Conservation (phyloP, 106 monocot species). For the Acorus calamus region DNA sequence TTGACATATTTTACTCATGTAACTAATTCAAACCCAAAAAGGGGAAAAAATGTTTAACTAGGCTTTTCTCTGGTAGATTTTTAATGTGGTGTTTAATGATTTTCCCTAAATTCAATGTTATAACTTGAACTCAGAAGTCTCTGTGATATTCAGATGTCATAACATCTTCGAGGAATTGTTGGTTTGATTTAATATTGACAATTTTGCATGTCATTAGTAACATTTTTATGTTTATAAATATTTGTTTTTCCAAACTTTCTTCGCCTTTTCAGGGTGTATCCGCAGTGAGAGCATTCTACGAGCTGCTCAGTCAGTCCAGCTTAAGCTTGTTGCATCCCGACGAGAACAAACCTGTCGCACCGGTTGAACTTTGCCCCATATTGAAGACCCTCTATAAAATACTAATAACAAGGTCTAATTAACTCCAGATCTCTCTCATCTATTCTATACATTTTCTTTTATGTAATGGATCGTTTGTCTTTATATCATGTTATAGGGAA, state of each 20-base stretch:
- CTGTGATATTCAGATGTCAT: too few relatives aligned
- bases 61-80: too few relatives aligned
- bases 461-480: not conserved
- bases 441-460: not conserved
- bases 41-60: too few relatives aligned
- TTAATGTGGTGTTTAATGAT: too few relatives aligned
- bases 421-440: not conserved
- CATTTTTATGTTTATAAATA: too few relatives aligned
- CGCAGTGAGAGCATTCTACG: constrained; percentile 76
- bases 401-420: constrained; percentile 55
- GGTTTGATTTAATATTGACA: too few relatives aligned
- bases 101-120: too few relatives aligned
- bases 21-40: too few relatives aligned
- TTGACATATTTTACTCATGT: too few relatives aligned
- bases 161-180: too few relatives aligned
- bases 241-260: not conserved
- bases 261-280: constrained; percentile 62
- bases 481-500: constrained; percentile 43
- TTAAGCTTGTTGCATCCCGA: constrained; percentile 70
- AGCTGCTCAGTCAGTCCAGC: constrained; percentile 77
- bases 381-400: constrained; percentile 67
- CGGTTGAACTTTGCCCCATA: constrained; percentile 74
- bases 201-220: too few relatives aligned
- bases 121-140: too few relatives aligned
- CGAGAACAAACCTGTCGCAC: constrained; percentile 56